These are phyloP conservation scores for Globisporangium recalcitrans DNA, from an alignment of 352 stramenopile genomes.

Conservation along the genomic window DNA sequence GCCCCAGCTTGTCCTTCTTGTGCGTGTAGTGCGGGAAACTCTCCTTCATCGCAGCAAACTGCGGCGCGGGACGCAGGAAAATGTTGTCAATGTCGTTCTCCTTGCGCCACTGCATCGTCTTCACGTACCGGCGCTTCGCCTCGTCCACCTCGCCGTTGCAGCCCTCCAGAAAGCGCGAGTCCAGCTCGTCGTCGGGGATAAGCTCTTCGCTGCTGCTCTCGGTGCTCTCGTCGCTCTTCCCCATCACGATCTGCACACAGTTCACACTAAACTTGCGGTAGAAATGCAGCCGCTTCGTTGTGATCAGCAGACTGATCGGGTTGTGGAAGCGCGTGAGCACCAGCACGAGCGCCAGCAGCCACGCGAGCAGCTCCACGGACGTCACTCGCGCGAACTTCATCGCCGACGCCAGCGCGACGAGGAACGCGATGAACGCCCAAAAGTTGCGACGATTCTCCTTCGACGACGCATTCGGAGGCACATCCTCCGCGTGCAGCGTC, in stretches of 20 bases:
- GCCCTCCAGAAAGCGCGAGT: slow-evolving; percentile 58
- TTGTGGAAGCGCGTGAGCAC: slow-evolving; percentile 54
- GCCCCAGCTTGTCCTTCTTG: slow-evolving; percentile 60
- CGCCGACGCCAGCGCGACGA: slow-evolving; percentile 33
- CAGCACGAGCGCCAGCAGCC: slow-evolving; percentile 44
- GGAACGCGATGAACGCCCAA: slow-evolving; percentile 37
- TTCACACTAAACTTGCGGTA: slow-evolving; percentile 31
- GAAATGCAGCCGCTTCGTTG: slow-evolving; percentile 40
- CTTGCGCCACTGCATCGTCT: slow-evolving; percentile 63
- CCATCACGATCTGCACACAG: slow-evolving; percentile 37
- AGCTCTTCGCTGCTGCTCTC: slow-evolving; percentile 26
- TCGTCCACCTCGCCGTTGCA: slow-evolving; percentile 67
- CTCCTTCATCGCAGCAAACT: slow-evolving; percentile 63
- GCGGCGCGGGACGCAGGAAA: slow-evolving; percentile 42
- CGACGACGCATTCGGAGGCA: slow-evolving; percentile 9
- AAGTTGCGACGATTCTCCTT: slow-evolving; percentile 35
- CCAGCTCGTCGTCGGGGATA: slow-evolving; percentile 31
- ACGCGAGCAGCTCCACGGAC: slow-evolving; percentile 44
- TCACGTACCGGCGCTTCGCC: slow-evolving; percentile 52
- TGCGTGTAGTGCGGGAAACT: slow-evolving; percentile 55
- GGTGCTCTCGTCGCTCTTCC: slow-evolving; percentile 34
- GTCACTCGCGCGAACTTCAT: slow-evolving; percentile 41
- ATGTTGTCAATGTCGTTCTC: slow-evolving; percentile 68
- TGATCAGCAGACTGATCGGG: slow-evolving; percentile 43
- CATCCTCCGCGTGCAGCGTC: slow-evolving; percentile 28